Conservation (phyloP, 2,329 filamentous ascomycete genomes). For the Diaporthe humulicola region DNA sequence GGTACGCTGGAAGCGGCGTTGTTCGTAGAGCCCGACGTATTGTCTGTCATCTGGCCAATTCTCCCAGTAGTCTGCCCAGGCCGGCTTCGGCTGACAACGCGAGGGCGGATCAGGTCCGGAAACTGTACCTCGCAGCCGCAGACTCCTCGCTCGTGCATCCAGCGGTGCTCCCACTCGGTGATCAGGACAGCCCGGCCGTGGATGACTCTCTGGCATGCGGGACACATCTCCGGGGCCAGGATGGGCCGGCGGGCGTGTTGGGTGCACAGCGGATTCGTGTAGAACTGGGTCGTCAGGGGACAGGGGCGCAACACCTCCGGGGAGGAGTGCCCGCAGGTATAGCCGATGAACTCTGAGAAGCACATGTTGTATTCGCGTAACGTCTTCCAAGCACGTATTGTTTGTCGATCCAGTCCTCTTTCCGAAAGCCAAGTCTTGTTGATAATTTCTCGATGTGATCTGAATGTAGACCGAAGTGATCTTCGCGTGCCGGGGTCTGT, state of each 20-base stretch:
- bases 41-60: not conserved
- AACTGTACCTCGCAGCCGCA: constrained; percentile 56
- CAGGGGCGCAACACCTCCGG: constrained; percentile 56
- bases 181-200: constrained; percentile 57
- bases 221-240: constrained; percentile 52
- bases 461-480: not conserved
- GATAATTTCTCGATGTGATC: not conserved
- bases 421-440: not conserved
- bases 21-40: not conserved
- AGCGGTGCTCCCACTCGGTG: constrained; percentile 57
- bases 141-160: constrained; percentile 59
- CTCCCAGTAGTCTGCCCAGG: not conserved
- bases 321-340: constrained; percentile 62
- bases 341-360: constrained; percentile 59
- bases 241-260: constrained; percentile 48
- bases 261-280: constrained; percentile 53
- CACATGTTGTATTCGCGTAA: constrained; percentile 55
- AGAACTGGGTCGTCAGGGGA: constrained; percentile 55
- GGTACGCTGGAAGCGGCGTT: not conserved
- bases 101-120: constrained; percentile 52
- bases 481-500: not conserved
- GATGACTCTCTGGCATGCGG: constrained; percentile 53
- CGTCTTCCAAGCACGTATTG: not conserved
- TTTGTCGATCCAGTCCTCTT: not conserved
- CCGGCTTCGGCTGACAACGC: constrained; percentile 43